Percentiles rank a stretch among this genome's conserved stretches.
These are phyloP conservation scores for Dipteronia sinensis DNA, from an alignment of 345 rosid species.

Conservation along the genomic window DNA sequence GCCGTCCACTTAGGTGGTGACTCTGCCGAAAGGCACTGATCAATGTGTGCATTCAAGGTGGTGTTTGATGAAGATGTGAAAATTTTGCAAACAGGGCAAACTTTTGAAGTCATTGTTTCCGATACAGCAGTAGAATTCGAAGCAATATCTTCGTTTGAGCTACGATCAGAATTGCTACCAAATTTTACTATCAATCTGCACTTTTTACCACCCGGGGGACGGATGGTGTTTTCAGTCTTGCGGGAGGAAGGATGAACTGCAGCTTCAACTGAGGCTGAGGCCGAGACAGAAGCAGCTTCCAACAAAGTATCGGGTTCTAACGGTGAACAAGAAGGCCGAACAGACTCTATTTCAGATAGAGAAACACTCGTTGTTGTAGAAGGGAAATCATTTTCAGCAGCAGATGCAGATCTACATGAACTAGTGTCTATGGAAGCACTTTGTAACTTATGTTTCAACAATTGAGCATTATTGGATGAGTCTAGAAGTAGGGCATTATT, in stretches of 20 bases:
- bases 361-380: slow-evolving; percentile 54
- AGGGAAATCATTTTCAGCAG: slow-evolving; percentile 57
- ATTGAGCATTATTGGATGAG: slow-evolving; percentile 32
- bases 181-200: slow-evolving; percentile 72
- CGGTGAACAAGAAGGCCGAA: slow-evolving; percentile 43
- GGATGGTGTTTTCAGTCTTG: slow-evolving; percentile 41
- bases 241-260: slow-evolving; percentile 31
- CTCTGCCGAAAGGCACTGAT: slow-evolving; percentile 89
- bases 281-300: slow-evolving; percentile 26
- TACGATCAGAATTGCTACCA: slow-evolving; percentile 60
- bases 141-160: slow-evolving; percentile 65
- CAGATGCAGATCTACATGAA: slow-evolving; percentile 43
- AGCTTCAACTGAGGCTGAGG: slow-evolving; percentile 33
- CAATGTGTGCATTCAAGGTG: slow-evolving; percentile 97
- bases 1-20: slow-evolving; percentile 63
- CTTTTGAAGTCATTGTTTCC: slow-evolving; percentile 78
- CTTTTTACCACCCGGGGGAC: slow-evolving; percentile 56
- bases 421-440: slow-evolving; percentile 40
- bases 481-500: slow-evolving; percentile 26
- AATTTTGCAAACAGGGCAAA: slow-evolving; percentile 97
- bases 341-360: slow-evolving; percentile 55
- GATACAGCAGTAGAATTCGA: slow-evolving; percentile 59
- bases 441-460: slow-evolving; percentile 29
- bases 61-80: slow-evolving; percentile 97
- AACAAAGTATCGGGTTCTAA: slow-evolving; percentile 31